These are phyloP conservation scores for Pelargonium myrrhifolium DNA, from an alignment of 441 rosid genomes.

Conservation along the genomic window DNA sequence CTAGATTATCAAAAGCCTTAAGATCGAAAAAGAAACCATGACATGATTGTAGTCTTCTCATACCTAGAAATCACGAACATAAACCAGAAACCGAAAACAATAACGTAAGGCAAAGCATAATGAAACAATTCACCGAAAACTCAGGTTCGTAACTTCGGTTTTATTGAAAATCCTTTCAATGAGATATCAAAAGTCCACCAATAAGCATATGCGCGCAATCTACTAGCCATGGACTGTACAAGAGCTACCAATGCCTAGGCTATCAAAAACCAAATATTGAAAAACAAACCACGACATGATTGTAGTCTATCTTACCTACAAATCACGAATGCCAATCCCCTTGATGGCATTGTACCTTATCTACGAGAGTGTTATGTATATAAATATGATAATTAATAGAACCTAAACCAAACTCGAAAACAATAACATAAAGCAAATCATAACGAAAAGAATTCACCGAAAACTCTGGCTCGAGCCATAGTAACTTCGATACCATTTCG, in stretches of 20 bases:
- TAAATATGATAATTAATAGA: background rate
- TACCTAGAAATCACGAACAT: background rate
- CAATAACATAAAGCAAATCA: background rate
- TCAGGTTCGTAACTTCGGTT: constrained; percentile 72
- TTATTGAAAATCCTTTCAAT: constrained; percentile 33
- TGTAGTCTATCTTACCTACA: background rate
- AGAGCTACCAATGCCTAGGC: background rate
- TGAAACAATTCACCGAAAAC: constrained; percentile 36
- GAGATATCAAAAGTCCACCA: background rate
- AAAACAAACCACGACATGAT: background rate
- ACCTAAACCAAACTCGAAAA: background rate
- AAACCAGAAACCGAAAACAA: background rate
- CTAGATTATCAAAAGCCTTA: background rate
- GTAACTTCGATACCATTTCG: constrained; percentile 85
- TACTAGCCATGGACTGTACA: background rate
- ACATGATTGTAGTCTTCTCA: background rate
- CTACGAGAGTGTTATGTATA: background rate
- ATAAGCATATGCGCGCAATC: background rate
- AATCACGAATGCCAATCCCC: background rate
- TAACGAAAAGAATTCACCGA: constrained; percentile 27
- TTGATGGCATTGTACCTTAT: background rate
- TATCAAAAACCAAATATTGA: background rate
- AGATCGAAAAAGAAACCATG: background rate
- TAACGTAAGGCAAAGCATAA: background rate
- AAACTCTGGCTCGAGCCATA: constrained; percentile 59